phyloP scores from a whole-genome alignment of 1,284 basidiomycete species.

The Meira nashicola region DNA sequence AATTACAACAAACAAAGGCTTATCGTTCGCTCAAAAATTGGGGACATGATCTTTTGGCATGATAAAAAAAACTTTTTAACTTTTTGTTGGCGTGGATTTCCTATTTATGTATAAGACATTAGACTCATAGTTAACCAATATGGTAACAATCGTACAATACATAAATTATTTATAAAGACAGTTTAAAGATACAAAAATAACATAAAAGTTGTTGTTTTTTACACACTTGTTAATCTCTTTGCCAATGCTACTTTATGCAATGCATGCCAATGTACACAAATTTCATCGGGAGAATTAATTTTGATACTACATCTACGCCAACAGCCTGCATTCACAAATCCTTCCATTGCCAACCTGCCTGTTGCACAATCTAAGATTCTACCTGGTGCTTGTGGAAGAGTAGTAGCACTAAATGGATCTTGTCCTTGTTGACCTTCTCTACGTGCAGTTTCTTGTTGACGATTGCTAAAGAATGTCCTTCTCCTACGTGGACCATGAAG shows the following conservation, averaged over 20 bases:
- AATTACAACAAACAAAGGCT: constrained; percentile 39
- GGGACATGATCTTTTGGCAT: constrained; percentile 25
- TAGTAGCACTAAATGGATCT: not conserved
- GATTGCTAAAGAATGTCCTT: no score
- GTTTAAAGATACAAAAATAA: no score
- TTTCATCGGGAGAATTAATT: constrained; percentile 27
- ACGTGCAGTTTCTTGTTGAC: no score
- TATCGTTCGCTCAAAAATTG: constrained; percentile 39
- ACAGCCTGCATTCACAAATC: constrained; percentile 23
- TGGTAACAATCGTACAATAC: no score
- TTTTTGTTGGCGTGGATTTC: no score
- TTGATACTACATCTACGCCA: constrained; percentile 30
- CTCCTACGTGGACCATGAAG: not conserved
- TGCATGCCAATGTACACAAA: constrained; percentile 38
- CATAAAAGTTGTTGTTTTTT: no score
- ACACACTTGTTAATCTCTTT: constrained; percentile 19
- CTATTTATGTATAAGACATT: no score
- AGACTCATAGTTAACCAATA: no score
- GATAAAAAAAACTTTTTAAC: no score
- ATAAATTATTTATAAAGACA: no score
- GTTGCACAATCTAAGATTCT: constrained; percentile 24
- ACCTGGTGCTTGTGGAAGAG: constrained; percentile 19
- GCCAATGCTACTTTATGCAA: constrained; percentile 33
- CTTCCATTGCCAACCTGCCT: constrained; percentile 29
- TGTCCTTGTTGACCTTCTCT: not conserved